Base-by-base conservation (phyloP, 2,329 filamentous ascomycete species). In the Phoma sp. region DNA sequence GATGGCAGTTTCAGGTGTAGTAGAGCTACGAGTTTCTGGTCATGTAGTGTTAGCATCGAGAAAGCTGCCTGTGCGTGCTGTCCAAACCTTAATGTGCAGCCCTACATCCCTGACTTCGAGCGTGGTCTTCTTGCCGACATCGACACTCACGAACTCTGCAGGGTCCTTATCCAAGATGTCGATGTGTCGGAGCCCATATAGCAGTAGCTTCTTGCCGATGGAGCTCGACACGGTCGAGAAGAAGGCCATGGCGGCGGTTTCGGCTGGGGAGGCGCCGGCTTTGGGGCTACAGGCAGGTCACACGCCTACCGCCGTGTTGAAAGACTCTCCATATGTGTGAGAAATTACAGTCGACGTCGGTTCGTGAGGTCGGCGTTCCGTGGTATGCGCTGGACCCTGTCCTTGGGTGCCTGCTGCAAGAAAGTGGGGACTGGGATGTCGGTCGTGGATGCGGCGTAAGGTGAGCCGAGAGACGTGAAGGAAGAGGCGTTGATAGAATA, bases 81-180 rank as follows among this genome's bases (percentile, higher is more conserved):
- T 33, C 74, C 80, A 65, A 80, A 90, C 91, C 81, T 91, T 84
- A 55, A 93, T 78, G 71, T 88, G 89, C 60, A 97, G 79, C 2
- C 89, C 91, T 53, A 97, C 89, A 81, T 98, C 89, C 64, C 88
- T 86, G 64, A 97, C 87, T 74, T 96, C 93, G 39, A 97, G 83
- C 0, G 89, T 88, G 36, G 89, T 95, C 62, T 88, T 88, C 73
- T 88, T 87, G 30, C 95, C 95, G 76, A 91, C 85, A 40, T 87
- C 87, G 63, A 97, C 85, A 65, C 96, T 91, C 59, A 98, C 91
- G 58, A 95, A 83, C 68, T 97, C 90, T 62, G 97, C 80, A 10
- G 89, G 88, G 70, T 96, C 89, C 52, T 91, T 89, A 69, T 98
- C 95, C 55, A 99, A 85, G 50, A 97, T 82, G 65, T 96, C 92